Evolutionary conservation across 805 yeast genomes (phyloP).

Genomic region (Starmerella bombicola): DNA sequence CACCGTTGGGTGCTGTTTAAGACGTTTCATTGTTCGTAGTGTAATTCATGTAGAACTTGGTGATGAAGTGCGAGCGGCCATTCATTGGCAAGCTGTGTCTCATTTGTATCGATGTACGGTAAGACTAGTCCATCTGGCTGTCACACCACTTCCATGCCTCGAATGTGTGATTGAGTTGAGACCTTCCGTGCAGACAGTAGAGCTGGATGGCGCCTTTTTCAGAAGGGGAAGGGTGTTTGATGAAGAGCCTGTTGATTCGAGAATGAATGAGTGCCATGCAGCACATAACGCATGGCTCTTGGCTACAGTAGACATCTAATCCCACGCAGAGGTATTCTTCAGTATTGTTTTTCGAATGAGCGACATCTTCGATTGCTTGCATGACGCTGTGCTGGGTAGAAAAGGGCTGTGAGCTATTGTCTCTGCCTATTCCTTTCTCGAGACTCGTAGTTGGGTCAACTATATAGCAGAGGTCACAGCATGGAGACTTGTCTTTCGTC

Average conservation of each 20-base stretch:
- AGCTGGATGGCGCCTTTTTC: slow-evolving; percentile 45
- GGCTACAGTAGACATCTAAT: slow-evolving; percentile 71
- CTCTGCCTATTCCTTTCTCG: slow-evolving; percentile 34
- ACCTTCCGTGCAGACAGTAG: slow-evolving; percentile 62
- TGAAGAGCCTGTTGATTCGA: slow-evolving; percentile 56
- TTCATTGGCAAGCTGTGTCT: no score
- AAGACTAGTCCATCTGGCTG: no score
- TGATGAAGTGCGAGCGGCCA: no score
- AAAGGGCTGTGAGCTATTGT: slow-evolving; percentile 27
- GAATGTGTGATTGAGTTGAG: slow-evolving; percentile 73
- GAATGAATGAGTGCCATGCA: slow-evolving; percentile 93
- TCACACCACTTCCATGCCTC: no score
- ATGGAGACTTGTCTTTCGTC: slow-evolving; percentile 27
- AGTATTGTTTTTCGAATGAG: slow-evolving; percentile 32
- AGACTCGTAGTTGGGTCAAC: slow-evolving; percentile 42
- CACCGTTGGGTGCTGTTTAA: no score
- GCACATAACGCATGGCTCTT: slow-evolving; percentile 96
- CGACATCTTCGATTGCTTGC: slow-evolving; percentile 54
- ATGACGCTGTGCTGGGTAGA: slow-evolving; percentile 67
- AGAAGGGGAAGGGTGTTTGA: slow-evolving; percentile 37
- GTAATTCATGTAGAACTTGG: no score
- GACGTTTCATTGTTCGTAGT: no score
- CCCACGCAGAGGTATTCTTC: slow-evolving; percentile 57
- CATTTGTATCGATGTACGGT: no score
- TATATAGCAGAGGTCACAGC: slow-evolving; percentile 39